Conservation (phyloP, 192 early-diverging fungal genomes). For the Pilaira anomala region DNA sequence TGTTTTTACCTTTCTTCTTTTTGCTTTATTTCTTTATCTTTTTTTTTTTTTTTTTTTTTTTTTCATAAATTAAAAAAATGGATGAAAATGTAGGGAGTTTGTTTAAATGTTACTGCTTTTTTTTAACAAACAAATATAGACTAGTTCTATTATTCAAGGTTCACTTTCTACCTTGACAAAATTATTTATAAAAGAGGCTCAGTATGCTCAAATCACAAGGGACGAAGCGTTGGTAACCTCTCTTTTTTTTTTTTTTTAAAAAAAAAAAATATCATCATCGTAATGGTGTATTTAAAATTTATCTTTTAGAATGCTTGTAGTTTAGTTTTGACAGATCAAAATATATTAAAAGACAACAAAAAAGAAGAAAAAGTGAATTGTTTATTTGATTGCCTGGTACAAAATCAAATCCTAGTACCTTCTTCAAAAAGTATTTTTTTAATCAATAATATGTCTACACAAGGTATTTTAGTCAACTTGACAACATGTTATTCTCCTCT, state of each 20-base stretch:
- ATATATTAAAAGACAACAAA: neutral
- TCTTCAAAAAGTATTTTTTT: conserved; percentile 6
- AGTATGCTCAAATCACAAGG: conserved; percentile 16
- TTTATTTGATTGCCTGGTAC: neutral
- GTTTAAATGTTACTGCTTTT: no score
- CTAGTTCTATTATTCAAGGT: neutral
- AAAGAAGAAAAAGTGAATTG: neutral
- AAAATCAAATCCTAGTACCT: conserved; percentile 4
- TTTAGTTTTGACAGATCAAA: conserved; percentile 1
- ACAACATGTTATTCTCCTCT: neutral
- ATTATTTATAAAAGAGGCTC: conserved; percentile 10
- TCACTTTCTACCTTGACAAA: conserved; percentile 13
- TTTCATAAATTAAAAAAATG: neutral
- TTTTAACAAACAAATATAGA: no score
- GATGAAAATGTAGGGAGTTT: neutral
- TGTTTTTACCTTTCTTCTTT: neutral
- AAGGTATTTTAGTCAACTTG: neutral
- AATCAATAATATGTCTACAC: conserved; percentile 1
- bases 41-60: neutral
- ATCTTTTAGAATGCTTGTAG: neutral
- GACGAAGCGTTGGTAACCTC: conserved; percentile 11
- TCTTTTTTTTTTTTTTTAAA: neutral
- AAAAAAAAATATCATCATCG: neutral
- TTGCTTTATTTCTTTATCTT: no score
- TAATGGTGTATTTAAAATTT: no score